phyloP scores from a whole-genome alignment of 2,329 filamentous ascomycete species.

The Lojkania enalia region DNA sequence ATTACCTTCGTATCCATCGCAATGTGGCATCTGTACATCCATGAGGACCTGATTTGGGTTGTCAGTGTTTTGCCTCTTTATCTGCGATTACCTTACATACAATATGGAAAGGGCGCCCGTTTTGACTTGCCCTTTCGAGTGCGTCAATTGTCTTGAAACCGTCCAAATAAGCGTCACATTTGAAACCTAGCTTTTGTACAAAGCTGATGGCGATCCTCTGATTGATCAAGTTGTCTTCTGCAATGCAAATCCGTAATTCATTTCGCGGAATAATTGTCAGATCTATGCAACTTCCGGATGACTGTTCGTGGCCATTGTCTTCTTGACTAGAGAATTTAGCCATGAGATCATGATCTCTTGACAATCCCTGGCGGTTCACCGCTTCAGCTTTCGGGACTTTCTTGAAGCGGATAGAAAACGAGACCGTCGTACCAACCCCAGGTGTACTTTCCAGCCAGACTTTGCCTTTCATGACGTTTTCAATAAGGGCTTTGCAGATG shows the following conservation, averaged over 20 bases:
- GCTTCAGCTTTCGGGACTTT: constrained; percentile 72
- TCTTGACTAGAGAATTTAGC: constrained; percentile 58
- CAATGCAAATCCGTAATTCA: constrained; percentile 84
- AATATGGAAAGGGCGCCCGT: constrained; percentile 80
- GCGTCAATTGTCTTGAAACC: constrained; percentile 86
- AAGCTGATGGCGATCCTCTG: constrained; percentile 93
- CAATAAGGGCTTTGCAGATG: constrained; percentile 92
- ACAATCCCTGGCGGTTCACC: constrained; percentile 38
- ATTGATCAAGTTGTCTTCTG: constrained; percentile 94
- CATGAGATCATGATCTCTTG: constrained; percentile 57
- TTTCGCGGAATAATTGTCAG: constrained; percentile 74
- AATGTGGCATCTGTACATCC: constrained; percentile 95
- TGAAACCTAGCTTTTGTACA: constrained; percentile 81
- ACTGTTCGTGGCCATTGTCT: constrained; percentile 48
- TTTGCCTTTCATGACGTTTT: constrained; percentile 85
- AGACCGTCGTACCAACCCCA: constrained; percentile 69
- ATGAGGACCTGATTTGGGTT: constrained; percentile 64
- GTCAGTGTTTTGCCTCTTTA: no score
- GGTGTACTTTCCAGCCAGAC: constrained; percentile 81
- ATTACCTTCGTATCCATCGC: constrained; percentile 78
- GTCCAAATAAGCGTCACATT: constrained; percentile 87
- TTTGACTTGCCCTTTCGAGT: constrained; percentile 70
- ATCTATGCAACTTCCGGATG: constrained; percentile 40
- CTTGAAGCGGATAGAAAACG: constrained; percentile 82
- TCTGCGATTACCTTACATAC: no score